Evolutionary conservation across 2,329 filamentous ascomycete species (phyloP).

Genomic region (Geoglossum cookeanum): DNA sequence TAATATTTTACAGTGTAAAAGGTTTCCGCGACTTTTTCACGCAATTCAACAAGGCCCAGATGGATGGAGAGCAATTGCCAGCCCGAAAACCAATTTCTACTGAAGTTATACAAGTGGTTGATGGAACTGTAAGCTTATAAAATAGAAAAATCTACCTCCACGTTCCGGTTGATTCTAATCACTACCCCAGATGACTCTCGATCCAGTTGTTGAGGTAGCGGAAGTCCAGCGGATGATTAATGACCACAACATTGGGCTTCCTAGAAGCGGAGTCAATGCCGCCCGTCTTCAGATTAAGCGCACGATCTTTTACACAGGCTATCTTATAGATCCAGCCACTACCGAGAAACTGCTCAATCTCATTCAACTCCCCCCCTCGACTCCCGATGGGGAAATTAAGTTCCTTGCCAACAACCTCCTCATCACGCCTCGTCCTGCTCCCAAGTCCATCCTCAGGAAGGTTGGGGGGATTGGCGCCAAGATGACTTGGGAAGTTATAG

Average conservation of each 20-base stretch:
- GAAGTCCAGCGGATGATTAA: slow-evolving; percentile 84
- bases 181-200: slow-evolving; percentile 35
- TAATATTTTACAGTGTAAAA: slow-evolving; percentile 34
- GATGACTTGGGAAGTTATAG: slow-evolving; percentile 67
- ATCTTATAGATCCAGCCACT: slow-evolving; percentile 58
- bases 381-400: slow-evolving; percentile 53
- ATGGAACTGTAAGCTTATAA: slow-evolving; percentile 30
- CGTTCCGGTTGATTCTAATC: not conserved
- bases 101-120: slow-evolving; percentile 74
- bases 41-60: slow-evolving; percentile 48
- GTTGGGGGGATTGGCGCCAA: slow-evolving; percentile 74
- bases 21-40: slow-evolving; percentile 72
- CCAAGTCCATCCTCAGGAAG: slow-evolving; percentile 54
- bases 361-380: slow-evolving; percentile 40
- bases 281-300: slow-evolving; percentile 55
- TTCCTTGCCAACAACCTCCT: slow-evolving; percentile 78
- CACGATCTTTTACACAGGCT: slow-evolving; percentile 80
- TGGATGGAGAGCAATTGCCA: slow-evolving; percentile 22
- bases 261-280: slow-evolving; percentile 22
- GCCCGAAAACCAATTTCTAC: slow-evolving; percentile 47
- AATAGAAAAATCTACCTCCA: too few species aligned
- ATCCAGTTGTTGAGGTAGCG: slow-evolving; percentile 60
- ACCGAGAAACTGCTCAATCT: slow-evolving; percentile 53
- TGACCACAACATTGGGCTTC: slow-evolving; percentile 51
- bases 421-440: slow-evolving; percentile 63